Conservation (phyloP, 2,329 filamentous ascomycete genomes). For the Trichoderma atrobrunneum region DNA sequence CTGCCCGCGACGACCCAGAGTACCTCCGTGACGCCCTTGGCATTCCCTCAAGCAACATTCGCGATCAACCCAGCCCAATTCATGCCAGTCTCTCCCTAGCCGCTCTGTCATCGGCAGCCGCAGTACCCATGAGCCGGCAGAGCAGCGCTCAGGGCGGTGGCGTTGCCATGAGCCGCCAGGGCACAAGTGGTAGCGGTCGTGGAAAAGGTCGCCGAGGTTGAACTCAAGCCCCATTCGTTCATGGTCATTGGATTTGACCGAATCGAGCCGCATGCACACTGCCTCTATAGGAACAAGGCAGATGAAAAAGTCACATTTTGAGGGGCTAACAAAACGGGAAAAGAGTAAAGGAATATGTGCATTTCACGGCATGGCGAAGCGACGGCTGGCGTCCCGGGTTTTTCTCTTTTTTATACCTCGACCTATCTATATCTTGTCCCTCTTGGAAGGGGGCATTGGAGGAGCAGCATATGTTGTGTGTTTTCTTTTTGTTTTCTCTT, state of each 20-base stretch:
- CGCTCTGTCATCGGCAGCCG: constrained; percentile 37
- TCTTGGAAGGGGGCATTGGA: not conserved
- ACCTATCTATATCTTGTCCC: not conserved
- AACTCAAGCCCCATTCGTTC: not conserved
- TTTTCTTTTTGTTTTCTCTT: not conserved
- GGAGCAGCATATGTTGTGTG: not conserved
- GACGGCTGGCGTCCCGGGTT: constrained; percentile 29
- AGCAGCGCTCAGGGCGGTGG: constrained; percentile 54
- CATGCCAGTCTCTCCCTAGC: constrained; percentile 27
- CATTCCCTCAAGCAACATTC: constrained; percentile 43
- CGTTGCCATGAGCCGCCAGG: constrained; percentile 55
- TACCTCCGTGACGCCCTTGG: constrained; percentile 50
- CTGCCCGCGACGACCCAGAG: constrained; percentile 47
- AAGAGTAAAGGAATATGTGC: constrained; percentile 8
- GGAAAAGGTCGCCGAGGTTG: constrained; percentile 43
- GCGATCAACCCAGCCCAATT: constrained; percentile 40
- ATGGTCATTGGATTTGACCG: not conserved
- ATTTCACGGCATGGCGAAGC: constrained; percentile 29
- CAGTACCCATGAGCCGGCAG: constrained; percentile 54
- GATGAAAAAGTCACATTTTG: not conserved
- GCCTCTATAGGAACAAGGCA: not conserved
- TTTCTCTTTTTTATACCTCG: constrained; percentile 12
- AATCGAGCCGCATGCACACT: not conserved
- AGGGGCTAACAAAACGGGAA: not conserved
- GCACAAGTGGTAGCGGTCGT: constrained; percentile 48